Conservation (phyloP, 208 protist species). For the Leishmania amazonensis region DNA sequence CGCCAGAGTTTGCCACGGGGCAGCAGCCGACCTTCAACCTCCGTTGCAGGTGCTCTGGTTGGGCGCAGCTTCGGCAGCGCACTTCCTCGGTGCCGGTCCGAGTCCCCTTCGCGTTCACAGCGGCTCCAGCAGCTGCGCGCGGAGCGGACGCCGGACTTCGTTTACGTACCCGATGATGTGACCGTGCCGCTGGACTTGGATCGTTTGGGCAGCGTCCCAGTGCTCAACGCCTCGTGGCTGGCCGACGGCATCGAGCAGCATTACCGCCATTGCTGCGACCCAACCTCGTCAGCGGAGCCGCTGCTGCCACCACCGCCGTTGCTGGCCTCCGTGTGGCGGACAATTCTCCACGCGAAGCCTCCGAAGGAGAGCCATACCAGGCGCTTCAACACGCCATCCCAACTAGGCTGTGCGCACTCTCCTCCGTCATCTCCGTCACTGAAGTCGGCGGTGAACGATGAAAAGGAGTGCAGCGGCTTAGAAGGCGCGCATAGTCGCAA, state of each 20-base stretch:
- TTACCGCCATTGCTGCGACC: constrained; percentile 9
- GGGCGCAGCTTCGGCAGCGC: neutral
- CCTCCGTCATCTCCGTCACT: neutral
- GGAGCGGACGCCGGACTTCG: constrained; percentile 30
- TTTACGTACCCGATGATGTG: constrained; percentile 35
- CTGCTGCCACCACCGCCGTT: neutral
- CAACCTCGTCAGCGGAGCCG: neutral
- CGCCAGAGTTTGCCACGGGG: neutral
- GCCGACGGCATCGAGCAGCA: constrained; percentile 31
- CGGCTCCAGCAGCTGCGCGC: constrained; percentile 1
- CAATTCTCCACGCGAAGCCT: neutral
- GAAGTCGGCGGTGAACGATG: neutral
- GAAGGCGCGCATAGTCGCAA: neutral
- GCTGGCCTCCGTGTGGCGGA: constrained; percentile 3
- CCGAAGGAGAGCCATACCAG: neutral
- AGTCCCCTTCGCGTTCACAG: neutral
- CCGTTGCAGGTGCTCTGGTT: neutral
- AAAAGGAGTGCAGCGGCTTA: neutral
- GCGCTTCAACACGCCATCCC: neutral
- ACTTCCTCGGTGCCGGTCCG: neutral
- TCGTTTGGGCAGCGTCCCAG: constrained; percentile 30
- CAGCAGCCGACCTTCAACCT: neutral
- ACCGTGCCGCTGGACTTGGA: constrained; percentile 12
- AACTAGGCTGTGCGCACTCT: neutral
- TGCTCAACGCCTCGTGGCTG: constrained; percentile 47